Base-by-base conservation (phyloP, 306 rosid species). In the Rosa persica region DNA sequence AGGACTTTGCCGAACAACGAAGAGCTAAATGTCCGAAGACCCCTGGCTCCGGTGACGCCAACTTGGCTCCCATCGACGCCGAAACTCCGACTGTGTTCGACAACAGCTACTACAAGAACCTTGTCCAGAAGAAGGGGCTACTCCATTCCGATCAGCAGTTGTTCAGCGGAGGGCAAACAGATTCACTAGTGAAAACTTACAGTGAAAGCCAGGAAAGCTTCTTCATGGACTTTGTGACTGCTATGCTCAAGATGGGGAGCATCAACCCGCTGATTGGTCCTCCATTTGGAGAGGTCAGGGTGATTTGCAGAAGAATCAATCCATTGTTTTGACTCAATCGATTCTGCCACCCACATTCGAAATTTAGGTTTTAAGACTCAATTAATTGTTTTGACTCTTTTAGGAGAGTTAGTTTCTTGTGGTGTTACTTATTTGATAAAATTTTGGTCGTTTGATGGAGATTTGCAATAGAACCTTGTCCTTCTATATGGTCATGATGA, bases 161-260 rank as follows among this genome's bases (percentile, higher is more conserved):
- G 52, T 88, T 85, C 84, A 92, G 85, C 34, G 90, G 91, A 0
- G 95, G 90, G 20, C 80, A 89, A 67, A 79, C 94, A 0, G 91
- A 92, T 49, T 82, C 89, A 52, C 19, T 82, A 0, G 97, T 92
- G 16, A 77, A 38, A 0, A 61, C 57, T 49, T 90, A 90, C 38
- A 70, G 70, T 73, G 12, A 47, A 19, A 22, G 74, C 39, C 86
- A 80, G 0, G 27, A 5, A 36, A 61, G 76, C 60, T 92, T 92
- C 83, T 49, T n/a, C 17, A 22, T 87, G 10, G 94, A 92, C 81
- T 94, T 94, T 48, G 89, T 48, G 6, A 20, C 47, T 0, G 97
- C 93, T 12, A 88, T 94, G 94, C 81, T 88, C 85, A 88, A 72
- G 90, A 92, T 94, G 98, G 94, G 97, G 23, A 88, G 85, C 70